These are phyloP conservation scores for Colletotrichum abscissum DNA, from an alignment of 2,329 filamentous ascomycete species.

Conservation along the genomic window DNA sequence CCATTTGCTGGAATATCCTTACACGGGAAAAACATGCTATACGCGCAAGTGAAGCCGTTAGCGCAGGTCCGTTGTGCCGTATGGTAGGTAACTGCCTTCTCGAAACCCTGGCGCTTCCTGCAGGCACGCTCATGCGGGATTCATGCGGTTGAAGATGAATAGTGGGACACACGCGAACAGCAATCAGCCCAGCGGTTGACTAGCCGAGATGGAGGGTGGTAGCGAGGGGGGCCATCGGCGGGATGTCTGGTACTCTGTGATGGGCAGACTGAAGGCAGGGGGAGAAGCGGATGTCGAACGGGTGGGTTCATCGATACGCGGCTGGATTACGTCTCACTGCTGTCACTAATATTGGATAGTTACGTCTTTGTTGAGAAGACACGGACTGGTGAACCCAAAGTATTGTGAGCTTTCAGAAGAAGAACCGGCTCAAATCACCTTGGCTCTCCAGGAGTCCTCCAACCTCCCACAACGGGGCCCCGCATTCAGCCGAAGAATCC, in stretches of 20 bases:
- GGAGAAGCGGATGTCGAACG: not conserved
- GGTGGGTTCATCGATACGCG: not conserved
- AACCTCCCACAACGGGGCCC: not conserved
- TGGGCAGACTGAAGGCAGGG: not conserved
- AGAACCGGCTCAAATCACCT: not conserved
- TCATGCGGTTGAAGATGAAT: not conserved
- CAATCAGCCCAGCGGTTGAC: not conserved
- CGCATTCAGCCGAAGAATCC: slow-evolving; percentile 25
- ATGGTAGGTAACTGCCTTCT: not conserved
- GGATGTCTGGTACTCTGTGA: not conserved
- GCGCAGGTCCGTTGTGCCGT: not conserved
- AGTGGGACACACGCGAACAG: not conserved
- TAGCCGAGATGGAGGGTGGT: not conserved
- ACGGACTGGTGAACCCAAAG: too few species aligned
- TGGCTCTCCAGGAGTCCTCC: not conserved
- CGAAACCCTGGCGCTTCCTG: not conserved
- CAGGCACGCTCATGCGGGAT: slow-evolving; percentile 5
- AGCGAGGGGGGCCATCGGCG: not conserved
- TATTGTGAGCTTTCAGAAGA: not conserved
- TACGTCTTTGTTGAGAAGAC: too few species aligned
- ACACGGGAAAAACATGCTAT: not conserved
- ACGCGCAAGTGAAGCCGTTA: not conserved
- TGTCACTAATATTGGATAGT: too few species aligned
- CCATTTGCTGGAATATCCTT: too few species aligned
- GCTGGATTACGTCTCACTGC: not conserved